Conservation (phyloP, 352 stramenopile species). For the Pythium utonaiense region DNA sequence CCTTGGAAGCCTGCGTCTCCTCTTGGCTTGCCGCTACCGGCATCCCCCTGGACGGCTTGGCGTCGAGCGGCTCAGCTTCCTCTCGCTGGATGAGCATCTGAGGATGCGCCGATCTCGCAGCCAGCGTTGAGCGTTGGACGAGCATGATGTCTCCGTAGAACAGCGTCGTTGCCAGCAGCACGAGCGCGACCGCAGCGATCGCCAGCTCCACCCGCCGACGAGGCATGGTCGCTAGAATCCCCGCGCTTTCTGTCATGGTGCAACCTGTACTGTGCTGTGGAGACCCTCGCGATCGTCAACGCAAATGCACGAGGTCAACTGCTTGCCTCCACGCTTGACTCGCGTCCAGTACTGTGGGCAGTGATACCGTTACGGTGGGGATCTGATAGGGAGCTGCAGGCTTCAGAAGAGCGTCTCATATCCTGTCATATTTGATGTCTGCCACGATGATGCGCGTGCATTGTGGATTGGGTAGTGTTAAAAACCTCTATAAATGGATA, state of each 20-base stretch:
- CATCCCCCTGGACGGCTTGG: background rate
- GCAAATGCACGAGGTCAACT: background rate
- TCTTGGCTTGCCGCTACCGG: background rate
- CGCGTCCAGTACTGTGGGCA: too few species aligned
- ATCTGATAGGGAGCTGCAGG: too few species aligned
- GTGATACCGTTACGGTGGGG: too few species aligned
- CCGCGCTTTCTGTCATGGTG: background rate
- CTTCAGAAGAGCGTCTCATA: background rate
- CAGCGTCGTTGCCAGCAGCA: background rate
- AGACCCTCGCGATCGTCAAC: too few species aligned
- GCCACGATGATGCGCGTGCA: background rate
- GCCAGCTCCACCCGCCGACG: background rate
- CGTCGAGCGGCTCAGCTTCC: background rate
- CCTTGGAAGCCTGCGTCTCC: background rate
- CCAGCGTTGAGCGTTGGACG: background rate
- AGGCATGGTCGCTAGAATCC: background rate
- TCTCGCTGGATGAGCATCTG: background rate
- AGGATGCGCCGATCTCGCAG: background rate
- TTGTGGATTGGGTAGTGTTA: background rate
- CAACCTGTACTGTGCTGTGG: too few species aligned
- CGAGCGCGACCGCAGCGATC: background rate
- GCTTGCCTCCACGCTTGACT: too few species aligned
- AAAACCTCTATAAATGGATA: background rate
- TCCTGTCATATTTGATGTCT: background rate
- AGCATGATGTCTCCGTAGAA: background rate